These are phyloP conservation scores for Durio zibethinus DNA, from an alignment of 345 rosid species.

Conservation along the genomic window DNA sequence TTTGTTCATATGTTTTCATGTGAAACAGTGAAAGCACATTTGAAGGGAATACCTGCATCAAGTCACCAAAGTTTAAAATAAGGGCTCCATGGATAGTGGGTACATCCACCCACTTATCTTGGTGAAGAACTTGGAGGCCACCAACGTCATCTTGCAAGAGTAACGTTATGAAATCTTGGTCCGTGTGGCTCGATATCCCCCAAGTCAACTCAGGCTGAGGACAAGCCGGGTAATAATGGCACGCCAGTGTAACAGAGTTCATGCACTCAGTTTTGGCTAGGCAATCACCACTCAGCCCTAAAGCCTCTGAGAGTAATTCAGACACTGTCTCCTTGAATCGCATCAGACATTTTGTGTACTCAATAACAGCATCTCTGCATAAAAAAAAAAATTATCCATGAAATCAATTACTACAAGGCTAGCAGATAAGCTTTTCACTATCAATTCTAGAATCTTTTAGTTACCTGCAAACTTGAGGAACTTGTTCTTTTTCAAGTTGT, in stretches of 20 bases:
- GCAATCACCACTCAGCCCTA: not conserved
- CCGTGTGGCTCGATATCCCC: not conserved
- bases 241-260: not conserved
- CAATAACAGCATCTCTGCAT: not conserved
- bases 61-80: not conserved
- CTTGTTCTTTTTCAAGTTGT: not conserved
- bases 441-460: no score
- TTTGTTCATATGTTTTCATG: no score
- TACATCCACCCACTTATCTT: not conserved
- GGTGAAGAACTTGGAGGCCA: constrained; percentile 7
- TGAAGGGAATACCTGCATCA: not conserved
- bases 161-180: not conserved
- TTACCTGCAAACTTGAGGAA: not conserved
- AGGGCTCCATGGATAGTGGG: not conserved
- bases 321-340: not conserved
- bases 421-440: not conserved
- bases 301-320: not conserved
- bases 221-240: not conserved
- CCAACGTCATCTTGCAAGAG: not conserved
- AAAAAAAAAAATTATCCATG: not conserved
- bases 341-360: not conserved
- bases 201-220: not conserved
- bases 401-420: not conserved
- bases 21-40: no score
- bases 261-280: not conserved